These are phyloP conservation scores for Erysimum pusillum DNA, from an alignment of 441 rosid genomes.

Conservation along the genomic window DNA sequence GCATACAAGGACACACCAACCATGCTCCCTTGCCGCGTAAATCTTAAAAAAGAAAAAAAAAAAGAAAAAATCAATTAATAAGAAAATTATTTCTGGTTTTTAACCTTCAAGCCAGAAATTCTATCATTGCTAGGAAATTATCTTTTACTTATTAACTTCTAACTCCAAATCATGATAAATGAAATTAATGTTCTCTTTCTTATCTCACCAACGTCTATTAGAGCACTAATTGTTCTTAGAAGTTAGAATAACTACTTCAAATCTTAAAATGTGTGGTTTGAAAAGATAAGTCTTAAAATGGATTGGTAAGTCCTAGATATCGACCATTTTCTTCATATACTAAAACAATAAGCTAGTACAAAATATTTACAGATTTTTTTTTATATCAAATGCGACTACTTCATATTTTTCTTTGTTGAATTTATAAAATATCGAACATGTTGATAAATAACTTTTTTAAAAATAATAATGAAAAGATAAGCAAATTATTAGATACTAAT, in stretches of 20 bases:
- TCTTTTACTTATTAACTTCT: not conserved
- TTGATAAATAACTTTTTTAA: too few species aligned
- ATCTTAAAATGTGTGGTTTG: not conserved
- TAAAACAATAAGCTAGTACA: not conserved
- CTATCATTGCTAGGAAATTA: not conserved
- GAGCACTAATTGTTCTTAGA: not conserved
- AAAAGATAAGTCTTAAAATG: not conserved
- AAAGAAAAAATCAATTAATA: not conserved
- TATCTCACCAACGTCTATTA: not conserved
- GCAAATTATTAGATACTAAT: too few species aligned
- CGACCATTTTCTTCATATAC: too few species aligned
- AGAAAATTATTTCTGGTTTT: not conserved
- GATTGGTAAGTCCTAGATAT: not conserved
- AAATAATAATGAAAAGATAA: too few species aligned
- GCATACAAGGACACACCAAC: conserved; percentile 40
- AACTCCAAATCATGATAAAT: not conserved
- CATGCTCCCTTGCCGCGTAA: conserved; percentile 44
- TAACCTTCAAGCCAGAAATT: not conserved
- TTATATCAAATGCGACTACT: not conserved
- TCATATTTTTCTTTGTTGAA: not conserved
- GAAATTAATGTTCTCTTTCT: not conserved
- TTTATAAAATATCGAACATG: not conserved
- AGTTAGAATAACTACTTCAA: not conserved
- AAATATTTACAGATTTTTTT: not conserved
- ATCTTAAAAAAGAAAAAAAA: conserved; percentile 10